Evolutionary conservation across 1,284 basidiomycete species (phyloP).

Genomic region (Tremellales sp.): DNA sequence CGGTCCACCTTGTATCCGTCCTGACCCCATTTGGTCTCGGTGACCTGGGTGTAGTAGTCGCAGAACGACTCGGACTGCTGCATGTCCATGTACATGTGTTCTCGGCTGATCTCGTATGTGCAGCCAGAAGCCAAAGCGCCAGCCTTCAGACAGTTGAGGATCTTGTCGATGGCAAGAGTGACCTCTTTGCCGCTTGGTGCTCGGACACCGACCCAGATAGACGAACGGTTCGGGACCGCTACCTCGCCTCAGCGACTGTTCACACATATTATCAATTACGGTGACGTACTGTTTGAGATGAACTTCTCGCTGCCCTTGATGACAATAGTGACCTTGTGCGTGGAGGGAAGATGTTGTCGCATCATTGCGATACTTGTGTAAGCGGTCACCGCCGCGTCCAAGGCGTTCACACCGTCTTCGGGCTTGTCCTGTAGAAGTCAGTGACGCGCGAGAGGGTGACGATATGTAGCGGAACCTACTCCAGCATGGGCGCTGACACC

Average conservation of each 20-base stretch:
- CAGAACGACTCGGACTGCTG: conserved; percentile 25
- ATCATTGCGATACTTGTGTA: conserved; percentile 70
- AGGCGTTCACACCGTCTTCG: conserved; percentile 78
- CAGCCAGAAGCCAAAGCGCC: conserved; percentile 47
- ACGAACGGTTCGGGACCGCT: background rate
- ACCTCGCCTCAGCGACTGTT: background rate
- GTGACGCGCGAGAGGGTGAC: too few relatives aligned
- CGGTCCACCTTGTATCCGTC: background rate
- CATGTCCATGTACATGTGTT: conserved; percentile 39
- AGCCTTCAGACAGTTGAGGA: conserved; percentile 43
- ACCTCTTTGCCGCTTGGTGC: conserved; percentile 30
- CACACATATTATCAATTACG: background rate
- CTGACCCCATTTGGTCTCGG: conserved; percentile 6
- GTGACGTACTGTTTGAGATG: conserved; percentile 17
- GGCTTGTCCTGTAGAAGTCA: conserved; percentile 37
- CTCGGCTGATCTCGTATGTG: conserved; percentile 27
- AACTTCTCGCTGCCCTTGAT: conserved; percentile 38
- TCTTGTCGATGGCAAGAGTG: conserved; percentile 25
- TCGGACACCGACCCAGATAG: conserved; percentile 28
- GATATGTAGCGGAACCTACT: too few relatives aligned
- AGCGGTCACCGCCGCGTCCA: conserved; percentile 76
- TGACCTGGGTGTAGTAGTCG: conserved; percentile 13
- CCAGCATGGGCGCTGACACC: background rate
- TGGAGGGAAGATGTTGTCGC: conserved; percentile 56
- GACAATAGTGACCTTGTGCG: background rate